phyloP scores from a whole-genome alignment of 2,329 filamentous ascomycete genomes.

The Botrytis fragariae region DNA sequence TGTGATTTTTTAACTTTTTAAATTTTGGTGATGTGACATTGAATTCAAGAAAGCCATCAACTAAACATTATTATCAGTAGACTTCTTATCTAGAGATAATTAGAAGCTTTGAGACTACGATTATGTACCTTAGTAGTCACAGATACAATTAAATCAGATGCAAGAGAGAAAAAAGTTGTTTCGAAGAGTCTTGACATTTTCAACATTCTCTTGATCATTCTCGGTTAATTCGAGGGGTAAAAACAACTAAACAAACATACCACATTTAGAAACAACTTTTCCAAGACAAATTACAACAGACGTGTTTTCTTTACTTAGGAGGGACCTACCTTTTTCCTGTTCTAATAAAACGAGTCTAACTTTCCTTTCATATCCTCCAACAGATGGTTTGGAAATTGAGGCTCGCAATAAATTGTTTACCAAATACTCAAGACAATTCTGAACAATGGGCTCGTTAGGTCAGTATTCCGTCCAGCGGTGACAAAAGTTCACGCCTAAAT shows the following conservation, averaged over 20 bases:
- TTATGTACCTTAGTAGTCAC: too few species aligned
- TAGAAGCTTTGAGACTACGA: too few species aligned
- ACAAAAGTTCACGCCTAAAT: fast-evolving
- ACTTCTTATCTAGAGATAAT: background rate
- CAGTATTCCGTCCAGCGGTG: background rate
- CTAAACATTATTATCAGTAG: background rate
- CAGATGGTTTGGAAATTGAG: background rate
- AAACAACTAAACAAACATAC: too few species aligned
- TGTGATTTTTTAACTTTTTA: background rate
- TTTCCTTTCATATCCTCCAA: too few species aligned
- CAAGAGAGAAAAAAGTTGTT: background rate
- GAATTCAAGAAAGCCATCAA: background rate
- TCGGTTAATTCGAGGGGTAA: conserved; percentile 3
- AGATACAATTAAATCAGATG: background rate
- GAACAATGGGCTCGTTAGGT: fast-evolving
- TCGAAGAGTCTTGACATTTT: background rate
- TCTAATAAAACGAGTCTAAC: background rate
- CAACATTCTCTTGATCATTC: background rate
- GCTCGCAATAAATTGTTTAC: background rate
- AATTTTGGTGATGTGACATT: background rate
- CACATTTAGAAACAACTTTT: too few species aligned
- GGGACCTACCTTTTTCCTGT: too few species aligned
- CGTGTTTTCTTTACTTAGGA: background rate
- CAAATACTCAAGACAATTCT: too few species aligned
- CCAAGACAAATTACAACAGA: background rate